These are phyloP conservation scores for Xanthoconium separans DNA, from an alignment of 1,284 basidiomycete species.

Conservation along the genomic window DNA sequence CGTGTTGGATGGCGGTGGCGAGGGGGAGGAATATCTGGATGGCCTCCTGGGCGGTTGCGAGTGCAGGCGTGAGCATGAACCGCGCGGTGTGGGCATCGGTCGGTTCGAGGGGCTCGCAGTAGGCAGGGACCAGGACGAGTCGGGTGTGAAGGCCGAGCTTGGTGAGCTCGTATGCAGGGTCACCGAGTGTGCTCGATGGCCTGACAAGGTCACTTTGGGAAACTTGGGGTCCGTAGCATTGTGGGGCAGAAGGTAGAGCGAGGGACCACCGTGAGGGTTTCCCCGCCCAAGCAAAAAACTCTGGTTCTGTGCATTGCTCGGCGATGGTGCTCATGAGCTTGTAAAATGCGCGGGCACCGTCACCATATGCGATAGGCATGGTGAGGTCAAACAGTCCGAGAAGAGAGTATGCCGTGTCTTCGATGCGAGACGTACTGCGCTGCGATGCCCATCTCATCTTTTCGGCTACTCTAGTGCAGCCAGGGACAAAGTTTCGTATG, in stretches of 20 bases:
- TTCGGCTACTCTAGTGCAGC: slow-evolving; percentile 22
- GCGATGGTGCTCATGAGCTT: slow-evolving; percentile 20
- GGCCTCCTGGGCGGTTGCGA: slow-evolving; percentile 20
- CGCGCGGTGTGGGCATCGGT: slow-evolving; percentile 12
- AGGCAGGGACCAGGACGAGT: slow-evolving; percentile 23
- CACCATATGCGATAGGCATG: slow-evolving; percentile 26
- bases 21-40: slow-evolving; percentile 22
- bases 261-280: slow-evolving; percentile 28
- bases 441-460: slow-evolving; percentile 28
- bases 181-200: slow-evolving; percentile 16
- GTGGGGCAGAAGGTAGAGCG: slow-evolving; percentile 22
- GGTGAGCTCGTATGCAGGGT: slow-evolving; percentile 24
- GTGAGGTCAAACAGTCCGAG: slow-evolving; percentile 23
- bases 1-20: background rate
- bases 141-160: slow-evolving; percentile 21
- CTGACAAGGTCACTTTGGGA: slow-evolving; percentile 11
- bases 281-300: slow-evolving; percentile 26
- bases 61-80: slow-evolving; percentile 19
- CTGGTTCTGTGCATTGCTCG: slow-evolving; percentile 21
- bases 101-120: slow-evolving; percentile 22
- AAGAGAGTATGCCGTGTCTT: slow-evolving; percentile 28
- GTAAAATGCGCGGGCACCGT: slow-evolving; percentile 25
- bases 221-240: slow-evolving; percentile 13
- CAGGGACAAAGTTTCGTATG: slow-evolving; percentile 22
- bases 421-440: slow-evolving; percentile 21